Base-by-base conservation (phyloP, 257 asterid species). In the Solanum chmielewskii region DNA sequence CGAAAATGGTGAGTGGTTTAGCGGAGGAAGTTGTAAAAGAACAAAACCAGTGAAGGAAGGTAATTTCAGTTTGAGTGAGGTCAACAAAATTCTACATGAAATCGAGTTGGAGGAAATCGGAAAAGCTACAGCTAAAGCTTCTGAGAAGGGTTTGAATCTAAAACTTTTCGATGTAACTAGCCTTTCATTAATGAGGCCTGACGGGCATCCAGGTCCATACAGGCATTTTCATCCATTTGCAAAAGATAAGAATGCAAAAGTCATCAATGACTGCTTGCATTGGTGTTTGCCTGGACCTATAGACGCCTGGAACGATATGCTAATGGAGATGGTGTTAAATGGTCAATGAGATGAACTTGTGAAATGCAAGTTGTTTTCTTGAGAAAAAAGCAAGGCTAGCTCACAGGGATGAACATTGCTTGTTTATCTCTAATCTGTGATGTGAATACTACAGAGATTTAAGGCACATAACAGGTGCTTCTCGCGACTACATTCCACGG, bases 271-370 rank as follows among this genome's bases (percentile, higher is more conserved):
- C 75, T 96, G 99, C 88, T 87, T 96, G 88, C 99, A 96, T 66
- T 96, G 98, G 98, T 96, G 99, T 87, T 56, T 96, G 92, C 99
- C 98, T 2, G 99, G 99, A 39, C 96, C 98, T 14, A 93, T 95
- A 16, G 99, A 96, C 88, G 52, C 94, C n/a, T 96, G 98, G 98
- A 95, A 93, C 42, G 98, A 96, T 91, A 68, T 96, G 75, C 77
- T 95, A 91, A 91, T 94, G 96, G 94, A 93, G 86, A 93, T 93
- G 96, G 84, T 93, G 39, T 75, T 93, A 23, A 90, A 93, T 88
- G 90, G 93, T 83, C 91, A 91, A 88, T 86, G 18, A 5, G 47
- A 56, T 39, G 60, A 44, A 80, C 85, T 80, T 29, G 29, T 18
- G 68, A 29, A 49, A 9, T 49, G 85, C 9, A 47, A 47, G 18